These are phyloP conservation scores for Tephrocybe sp. DNA, from an alignment of 768 basidiomycete genomes.

Conservation along the genomic window DNA sequence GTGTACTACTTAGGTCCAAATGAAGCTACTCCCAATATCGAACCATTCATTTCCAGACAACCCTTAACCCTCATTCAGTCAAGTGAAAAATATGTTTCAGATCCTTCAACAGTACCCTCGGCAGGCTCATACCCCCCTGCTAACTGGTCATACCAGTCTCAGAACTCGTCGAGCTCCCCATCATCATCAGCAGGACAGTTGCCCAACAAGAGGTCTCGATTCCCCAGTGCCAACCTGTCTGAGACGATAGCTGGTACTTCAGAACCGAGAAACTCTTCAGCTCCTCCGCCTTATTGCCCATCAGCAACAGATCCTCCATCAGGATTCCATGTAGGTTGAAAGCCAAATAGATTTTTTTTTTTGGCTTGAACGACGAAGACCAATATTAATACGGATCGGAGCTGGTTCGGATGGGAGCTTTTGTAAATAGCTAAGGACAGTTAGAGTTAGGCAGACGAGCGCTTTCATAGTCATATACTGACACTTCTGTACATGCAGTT, in stretches of 20 bases:
- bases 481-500: too few relatives aligned
- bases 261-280: not conserved
- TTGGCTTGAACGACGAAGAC: too few relatives aligned
- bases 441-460: too few relatives aligned
- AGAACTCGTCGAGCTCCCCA: not conserved
- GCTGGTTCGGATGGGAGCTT: too few relatives aligned
- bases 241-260: not conserved
- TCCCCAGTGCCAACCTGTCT: too few relatives aligned
- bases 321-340: not conserved
- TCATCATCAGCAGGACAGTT: too few relatives aligned
- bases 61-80: constrained; percentile 4
- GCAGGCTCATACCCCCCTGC: not conserved
- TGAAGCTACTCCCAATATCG: not conserved
- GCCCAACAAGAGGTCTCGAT: too few relatives aligned
- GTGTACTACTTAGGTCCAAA: not conserved
- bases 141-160: not conserved
- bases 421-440: too few relatives aligned
- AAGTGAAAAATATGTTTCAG: not conserved
- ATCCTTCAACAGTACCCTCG: not conserved
- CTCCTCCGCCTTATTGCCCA: not conserved
- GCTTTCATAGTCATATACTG: too few relatives aligned
- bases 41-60: constrained; percentile 4
- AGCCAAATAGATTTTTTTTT: too few relatives aligned
- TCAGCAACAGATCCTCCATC: not conserved
- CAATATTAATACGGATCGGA: too few relatives aligned